Conservation (phyloP, 1,284 basidiomycete genomes). For the Puccinia polysora region DNA sequence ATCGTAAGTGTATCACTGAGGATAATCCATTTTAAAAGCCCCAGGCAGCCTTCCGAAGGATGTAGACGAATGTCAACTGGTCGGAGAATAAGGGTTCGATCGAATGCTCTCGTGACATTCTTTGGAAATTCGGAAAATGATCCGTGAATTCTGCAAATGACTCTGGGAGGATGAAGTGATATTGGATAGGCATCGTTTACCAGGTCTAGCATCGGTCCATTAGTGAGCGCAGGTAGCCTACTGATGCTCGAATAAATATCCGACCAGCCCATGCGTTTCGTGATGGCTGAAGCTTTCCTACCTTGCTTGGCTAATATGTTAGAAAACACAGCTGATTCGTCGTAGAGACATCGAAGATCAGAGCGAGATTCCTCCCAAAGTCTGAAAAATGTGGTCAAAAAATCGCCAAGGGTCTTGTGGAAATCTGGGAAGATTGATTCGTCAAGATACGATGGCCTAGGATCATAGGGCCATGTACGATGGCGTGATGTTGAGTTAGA, state of each 20-base stretch:
- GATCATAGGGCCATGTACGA: slow-evolving; percentile 27
- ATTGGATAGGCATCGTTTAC: slow-evolving; percentile 34
- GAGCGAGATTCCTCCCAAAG: slow-evolving; percentile 41
- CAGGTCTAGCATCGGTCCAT: slow-evolving; percentile 28
- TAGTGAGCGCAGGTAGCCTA: slow-evolving; percentile 41
- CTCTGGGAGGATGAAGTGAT: slow-evolving; percentile 3
- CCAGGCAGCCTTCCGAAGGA: slow-evolving; percentile 42
- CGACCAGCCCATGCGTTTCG: slow-evolving; percentile 37
- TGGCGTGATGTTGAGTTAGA: neutral
- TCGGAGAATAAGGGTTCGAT: slow-evolving; percentile 35
- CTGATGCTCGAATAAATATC: slow-evolving; percentile 33
- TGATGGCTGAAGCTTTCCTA: slow-evolving; percentile 25
- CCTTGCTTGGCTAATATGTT: slow-evolving; percentile 40
- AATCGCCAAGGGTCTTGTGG: slow-evolving; percentile 24
- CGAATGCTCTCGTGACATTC: slow-evolving; percentile 31
- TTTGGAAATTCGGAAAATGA: slow-evolving; percentile 41
- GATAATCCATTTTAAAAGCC: slow-evolving; percentile 42
- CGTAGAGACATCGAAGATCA: slow-evolving; percentile 38
- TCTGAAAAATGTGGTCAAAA: slow-evolving; percentile 42
- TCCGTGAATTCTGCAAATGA: slow-evolving; percentile 32
- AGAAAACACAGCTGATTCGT: slow-evolving; percentile 38
- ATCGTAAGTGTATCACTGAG: slow-evolving; percentile 41
- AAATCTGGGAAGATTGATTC: slow-evolving; percentile 10
- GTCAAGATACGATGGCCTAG: slow-evolving; percentile 16
- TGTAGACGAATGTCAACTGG: slow-evolving; percentile 30